Base-by-base conservation (phyloP, 208 protist genomes). In the Borovskyia barvae region DNA sequence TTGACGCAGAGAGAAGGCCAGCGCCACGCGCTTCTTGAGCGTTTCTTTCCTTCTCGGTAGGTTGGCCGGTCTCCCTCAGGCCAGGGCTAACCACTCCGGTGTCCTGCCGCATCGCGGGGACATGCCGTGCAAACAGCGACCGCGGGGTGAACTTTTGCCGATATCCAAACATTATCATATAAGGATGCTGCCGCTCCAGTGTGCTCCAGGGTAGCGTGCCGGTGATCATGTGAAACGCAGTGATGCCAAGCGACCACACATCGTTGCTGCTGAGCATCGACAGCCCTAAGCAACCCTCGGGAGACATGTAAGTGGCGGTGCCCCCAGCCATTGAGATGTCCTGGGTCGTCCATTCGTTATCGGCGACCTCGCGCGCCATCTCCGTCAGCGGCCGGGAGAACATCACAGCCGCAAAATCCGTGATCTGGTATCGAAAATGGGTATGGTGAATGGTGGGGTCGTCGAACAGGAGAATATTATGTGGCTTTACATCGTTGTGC, bases 401-500 rank as follows among this genome's bases (percentile, higher is more conserved):
- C 3, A 29, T 26, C 28, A 76, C 11, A 20, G 56, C 41, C 2
- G 72, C 70, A 32, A 91, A 72, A 53, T 94, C 87, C 14, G 71
- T 53, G 8, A 94, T 59, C 41, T 91, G 89, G 58, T 82, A 89
- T 19, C 53, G 52, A 22, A 52, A 59, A 28, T 63, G 51, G 5
- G 46, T 36, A 5, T 32, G 58, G 25, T 52, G 59, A 32, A 24
- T 14, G 7, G 22, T 50, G 4, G 51, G n/a, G 0, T 41, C 17
- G 19, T 67, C 65, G 17, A 81, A 82, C 30, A 90, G 33, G 2
- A 95, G 56, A 65, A 92, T 87, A 54, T 95, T 95, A 26, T 80
- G 83, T 11, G 88, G 82, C 55, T 95, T 95, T 14, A 95, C 35
- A 47, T 95, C 88, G 46, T 91, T 91, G 75, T 94, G 87, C 2